Evolutionary conservation across 176 grass and related monocot species (phyloP).

Genomic region (Oropetium thomaeum): DNA sequence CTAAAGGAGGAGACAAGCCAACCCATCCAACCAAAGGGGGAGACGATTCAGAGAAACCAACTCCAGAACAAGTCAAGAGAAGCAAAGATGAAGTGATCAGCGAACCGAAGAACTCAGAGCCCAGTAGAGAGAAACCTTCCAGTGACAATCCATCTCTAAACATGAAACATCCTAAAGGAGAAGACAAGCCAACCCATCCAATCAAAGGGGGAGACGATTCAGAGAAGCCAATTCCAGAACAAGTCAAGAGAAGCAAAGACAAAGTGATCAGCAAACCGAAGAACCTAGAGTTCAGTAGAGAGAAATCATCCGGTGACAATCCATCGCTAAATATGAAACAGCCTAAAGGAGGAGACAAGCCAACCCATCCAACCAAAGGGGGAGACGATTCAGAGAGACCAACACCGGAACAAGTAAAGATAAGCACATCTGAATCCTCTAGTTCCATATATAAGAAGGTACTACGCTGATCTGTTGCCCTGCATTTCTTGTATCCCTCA

Average conservation of each 20-base stretch:
- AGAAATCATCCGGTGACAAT: no score
- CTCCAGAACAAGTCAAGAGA: conserved; percentile 18
- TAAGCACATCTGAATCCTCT: conserved; percentile 37
- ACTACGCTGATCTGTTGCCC: neutral
- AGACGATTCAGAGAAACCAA: conserved; percentile 41
- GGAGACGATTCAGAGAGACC: conserved; percentile 42
- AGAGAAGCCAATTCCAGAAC: conserved; percentile 37
- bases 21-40: conserved; percentile 23
- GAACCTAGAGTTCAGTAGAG: no score
- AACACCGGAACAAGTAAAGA: conserved; percentile 16
- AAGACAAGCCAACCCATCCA: conserved; percentile 20
- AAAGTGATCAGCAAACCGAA: no score
- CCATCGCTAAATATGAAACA: no score
- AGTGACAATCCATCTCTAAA: conserved; percentile 17
- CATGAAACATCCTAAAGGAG: conserved; percentile 11
- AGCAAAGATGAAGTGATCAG: conserved; percentile 30
- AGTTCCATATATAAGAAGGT: conserved; percentile 87
- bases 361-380: conserved; percentile 17
- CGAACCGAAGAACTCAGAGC: conserved; percentile 27
- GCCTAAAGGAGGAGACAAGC: conserved; percentile 8
- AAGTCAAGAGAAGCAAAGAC: conserved; percentile 19
- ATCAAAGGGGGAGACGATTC: conserved; percentile 27
- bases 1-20: neutral
- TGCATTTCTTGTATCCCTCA: neutral
- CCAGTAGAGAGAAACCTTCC: conserved; percentile 31